Evolutionary conservation across 257 asterid genomes (phyloP), one percentile per base, ranked within the genome.

Genomic region (Cruciata laevipes): DNA sequence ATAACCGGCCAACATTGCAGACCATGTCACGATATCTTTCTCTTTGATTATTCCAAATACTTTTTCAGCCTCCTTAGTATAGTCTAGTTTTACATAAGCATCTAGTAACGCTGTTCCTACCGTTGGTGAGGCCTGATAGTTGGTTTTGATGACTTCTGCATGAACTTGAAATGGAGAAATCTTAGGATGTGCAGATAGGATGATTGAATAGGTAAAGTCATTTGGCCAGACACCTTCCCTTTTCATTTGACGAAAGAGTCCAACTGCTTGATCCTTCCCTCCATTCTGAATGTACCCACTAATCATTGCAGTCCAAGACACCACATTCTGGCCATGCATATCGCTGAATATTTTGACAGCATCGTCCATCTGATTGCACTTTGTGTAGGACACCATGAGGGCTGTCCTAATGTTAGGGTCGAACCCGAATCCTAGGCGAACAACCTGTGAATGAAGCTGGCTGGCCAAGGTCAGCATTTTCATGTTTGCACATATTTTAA

Each of bases 1-100:
- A 70, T 84, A 88, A 65, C 96, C 96, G 73, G 87, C 82, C 71
- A 93, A 71, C 97, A 93, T 90, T 14, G 97, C 97, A 63, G 97
- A 93, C 99, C 99, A 86, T 61, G 95, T 89, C 77, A 93, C 91
- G 38, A 93, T 70, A 73, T 93, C 99, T 80, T 84, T 93, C 69
- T 81, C 91, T 42, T 80, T 82, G 71, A 93, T 85, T 47, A 37
- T 71, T 65, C 78, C 78, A 74, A 93, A 90, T 66, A 86, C 81
- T 82, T 79, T 82, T 40, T 81, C 79, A 38, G 97, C 96, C 69
- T 85, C 88, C 47, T 69, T 44, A 53, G 71, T 80, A 65, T 74
- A 73, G 59, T 83, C 84, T 33, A 66, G 65, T 76, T 93, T 88
- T 61, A 90, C 80, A 79, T 93, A 93, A n/a, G 95, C 80, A 61